phyloP scores from a whole-genome alignment of 176 grass and related monocot species.

The Calamus simplicifolius region DNA sequence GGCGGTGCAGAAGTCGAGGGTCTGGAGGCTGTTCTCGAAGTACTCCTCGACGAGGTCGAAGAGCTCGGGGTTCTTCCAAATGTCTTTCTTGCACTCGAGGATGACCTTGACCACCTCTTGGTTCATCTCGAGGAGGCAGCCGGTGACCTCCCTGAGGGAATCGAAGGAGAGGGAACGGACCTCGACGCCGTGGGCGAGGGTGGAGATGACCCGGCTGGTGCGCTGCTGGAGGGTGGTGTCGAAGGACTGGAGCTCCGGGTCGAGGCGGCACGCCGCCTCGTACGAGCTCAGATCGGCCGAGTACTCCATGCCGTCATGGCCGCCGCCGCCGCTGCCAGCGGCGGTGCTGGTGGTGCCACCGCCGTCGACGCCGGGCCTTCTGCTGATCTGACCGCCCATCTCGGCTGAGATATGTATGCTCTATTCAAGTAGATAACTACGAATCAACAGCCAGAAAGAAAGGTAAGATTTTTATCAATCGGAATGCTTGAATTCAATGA shows the following conservation, averaged over 20 bases:
- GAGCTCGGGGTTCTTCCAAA: slow-evolving; percentile 10
- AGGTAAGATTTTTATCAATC: slow-evolving; percentile 9
- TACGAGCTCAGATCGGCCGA: slow-evolving; percentile 5
- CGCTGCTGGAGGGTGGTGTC: slow-evolving; percentile 9
- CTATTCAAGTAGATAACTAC: not conserved
- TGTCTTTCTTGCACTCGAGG: slow-evolving; percentile 6
- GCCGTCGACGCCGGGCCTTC: slow-evolving; percentile 31
- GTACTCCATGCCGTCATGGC: not conserved
- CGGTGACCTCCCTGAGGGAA: slow-evolving; percentile 11
- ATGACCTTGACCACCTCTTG: slow-evolving; percentile 16
- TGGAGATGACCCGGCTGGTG: slow-evolving; percentile 10
- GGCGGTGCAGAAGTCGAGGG: slow-evolving; percentile 8
- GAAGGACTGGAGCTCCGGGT: slow-evolving; percentile 9
- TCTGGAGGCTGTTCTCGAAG: slow-evolving; percentile 10
- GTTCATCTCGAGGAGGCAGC: slow-evolving; percentile 15
- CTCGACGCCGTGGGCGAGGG: slow-evolving; percentile 1
- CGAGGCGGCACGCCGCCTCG: slow-evolving; percentile 10
- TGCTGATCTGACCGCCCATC: slow-evolving; percentile 28
- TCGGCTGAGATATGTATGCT: not conserved
- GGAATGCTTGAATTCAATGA: slow-evolving; percentile 1
- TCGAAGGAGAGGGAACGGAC: slow-evolving; percentile 8
- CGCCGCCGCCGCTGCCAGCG: not conserved
- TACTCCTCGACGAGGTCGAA: slow-evolving; percentile 15
- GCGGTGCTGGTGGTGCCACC: slow-evolving; percentile 27
- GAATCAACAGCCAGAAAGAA: not conserved